phyloP scores from a whole-genome alignment of 1,284 basidiomycete genomes.

The Phylloboletellus chloephorus region DNA sequence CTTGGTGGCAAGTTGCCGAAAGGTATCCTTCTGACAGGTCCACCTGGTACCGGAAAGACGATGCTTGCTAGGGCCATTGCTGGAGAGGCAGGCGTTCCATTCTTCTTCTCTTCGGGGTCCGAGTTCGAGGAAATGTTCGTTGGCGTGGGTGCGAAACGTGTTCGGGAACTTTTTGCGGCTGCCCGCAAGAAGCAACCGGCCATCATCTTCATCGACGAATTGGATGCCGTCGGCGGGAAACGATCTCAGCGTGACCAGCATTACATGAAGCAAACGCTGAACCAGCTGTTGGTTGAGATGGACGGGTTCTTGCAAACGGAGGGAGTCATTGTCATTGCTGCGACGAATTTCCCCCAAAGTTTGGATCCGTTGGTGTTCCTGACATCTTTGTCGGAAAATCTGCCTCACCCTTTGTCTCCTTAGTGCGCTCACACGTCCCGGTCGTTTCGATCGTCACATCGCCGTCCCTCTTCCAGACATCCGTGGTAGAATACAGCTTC shows the following conservation, averaged over 20 bases:
- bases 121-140: slow-evolving; percentile 99
- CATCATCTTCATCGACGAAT: slow-evolving; percentile 93
- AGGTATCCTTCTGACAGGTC: slow-evolving; percentile 85
- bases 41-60: slow-evolving; percentile 94
- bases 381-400: slow-evolving; percentile 2
- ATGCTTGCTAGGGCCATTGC: slow-evolving; percentile 94
- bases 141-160: slow-evolving; percentile 92
- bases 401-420: slow-evolving; percentile 18
- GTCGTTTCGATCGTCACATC: slow-evolving; percentile 89
- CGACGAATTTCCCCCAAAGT: slow-evolving; percentile 92
- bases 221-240: slow-evolving; percentile 92
- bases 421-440: slow-evolving; percentile 88
- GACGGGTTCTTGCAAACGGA: slow-evolving; percentile 91
- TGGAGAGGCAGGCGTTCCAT: slow-evolving; percentile 94
- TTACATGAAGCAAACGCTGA: slow-evolving; percentile 89
- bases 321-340: slow-evolving; percentile 90
- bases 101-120: slow-evolving; percentile 85
- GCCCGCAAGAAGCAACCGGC: slow-evolving; percentile 93
- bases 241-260: slow-evolving; percentile 84
- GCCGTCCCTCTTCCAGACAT: slow-evolving; percentile 88
- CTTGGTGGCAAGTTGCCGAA: slow-evolving; percentile 91
- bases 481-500: slow-evolving; percentile 80
- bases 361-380: slow-evolving; percentile 66
- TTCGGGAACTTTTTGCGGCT: slow-evolving; percentile 92
- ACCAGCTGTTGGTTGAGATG: slow-evolving; percentile 92